phyloP scores from a whole-genome alignment of 129 eudicot species.

The Oenanthe sinensis region DNA sequence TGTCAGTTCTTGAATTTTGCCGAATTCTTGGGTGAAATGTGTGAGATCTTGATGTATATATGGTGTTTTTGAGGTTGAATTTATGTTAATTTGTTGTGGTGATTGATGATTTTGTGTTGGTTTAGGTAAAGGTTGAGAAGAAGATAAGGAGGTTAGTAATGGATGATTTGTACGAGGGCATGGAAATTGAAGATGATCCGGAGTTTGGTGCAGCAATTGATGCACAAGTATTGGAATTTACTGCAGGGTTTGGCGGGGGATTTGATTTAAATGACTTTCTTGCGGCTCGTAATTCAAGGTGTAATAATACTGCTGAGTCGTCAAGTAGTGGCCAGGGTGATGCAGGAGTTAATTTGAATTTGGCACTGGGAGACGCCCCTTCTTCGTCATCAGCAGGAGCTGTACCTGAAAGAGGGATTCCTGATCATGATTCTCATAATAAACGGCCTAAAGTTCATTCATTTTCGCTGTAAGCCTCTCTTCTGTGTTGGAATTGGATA shows the following conservation, averaged over 20 bases:
- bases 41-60: conserved; percentile 23
- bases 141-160: not conserved
- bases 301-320: conserved; percentile 4
- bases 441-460: conserved; percentile 78
- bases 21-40: conserved; percentile 15
- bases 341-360: conserved; percentile 38
- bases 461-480: conserved; percentile 43
- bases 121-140: conserved; percentile 41
- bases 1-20: conserved; percentile 11
- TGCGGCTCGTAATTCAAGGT: not conserved
- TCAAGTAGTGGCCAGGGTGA: conserved; percentile 20
- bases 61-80: not conserved
- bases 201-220: conserved; percentile 2
- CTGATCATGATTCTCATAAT: conserved; percentile 43
- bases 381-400: conserved; percentile 33
- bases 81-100: conserved; percentile 9
- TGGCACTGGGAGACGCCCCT: conserved; percentile 51
- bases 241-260: conserved; percentile 5
- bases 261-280: not conserved
- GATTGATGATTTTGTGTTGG: conserved; percentile 70
- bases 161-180: conserved; percentile 14
- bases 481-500: not conserved
- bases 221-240: conserved; percentile 18
- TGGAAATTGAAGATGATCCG: conserved; percentile 19
- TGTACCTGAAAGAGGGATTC: conserved; percentile 26